Base-by-base conservation (phyloP, 2,329 filamentous ascomycete species). In the Fusarium sulawesiense region DNA sequence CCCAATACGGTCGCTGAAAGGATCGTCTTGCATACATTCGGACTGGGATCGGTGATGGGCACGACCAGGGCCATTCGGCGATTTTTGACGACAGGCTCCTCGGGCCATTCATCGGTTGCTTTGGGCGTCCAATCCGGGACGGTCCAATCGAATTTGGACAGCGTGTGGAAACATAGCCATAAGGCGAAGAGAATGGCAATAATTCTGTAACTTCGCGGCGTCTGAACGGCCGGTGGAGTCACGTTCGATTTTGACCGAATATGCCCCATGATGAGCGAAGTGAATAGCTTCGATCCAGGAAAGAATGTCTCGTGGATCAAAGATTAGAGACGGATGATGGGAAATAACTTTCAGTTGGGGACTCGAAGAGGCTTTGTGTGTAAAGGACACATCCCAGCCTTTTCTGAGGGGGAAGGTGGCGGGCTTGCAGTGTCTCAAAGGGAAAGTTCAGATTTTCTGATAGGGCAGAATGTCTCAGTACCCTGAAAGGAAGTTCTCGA, bases 51-150 rank as follows among this genome's bases (percentile, higher is more conserved):
- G 2, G 25, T 42, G 4, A 29, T 12, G 4, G 60, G 60, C 0
- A 62, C 2, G 10, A 62, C 18, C 0, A 62, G 9, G 7, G 47
- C 57, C 29, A 63, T 62, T 4, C 46, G 57, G 9, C 57, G 57
- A 7, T 63, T 40, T 6, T 54, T 6, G 14, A 55, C 6, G 16
- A 34, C 11, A 9, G n/a, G 41, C 5, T 6, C 7, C 4, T 10
- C 10, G 2, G 34, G 13, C 6, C 34, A 34, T 18, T 34, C 32
- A 18, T 51, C 21, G 3, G 8, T 27, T 27, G 21, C 20, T n/a
- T n/a, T 13, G 0, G 23, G 8, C 7, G 18, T n/a, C 32, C 30
- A 40, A 27, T 14, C 21, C 12, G 48, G 48, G 3, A 20, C 4
- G 3, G 13, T 6, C n/a, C 37, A 7, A 0, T 42, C 4, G 2